Evolutionary conservation across 371 early-diverging fungal species (phyloP), one percentile per base, ranked within the genome.

Genomic region (Fennellomyces sp.): DNA sequence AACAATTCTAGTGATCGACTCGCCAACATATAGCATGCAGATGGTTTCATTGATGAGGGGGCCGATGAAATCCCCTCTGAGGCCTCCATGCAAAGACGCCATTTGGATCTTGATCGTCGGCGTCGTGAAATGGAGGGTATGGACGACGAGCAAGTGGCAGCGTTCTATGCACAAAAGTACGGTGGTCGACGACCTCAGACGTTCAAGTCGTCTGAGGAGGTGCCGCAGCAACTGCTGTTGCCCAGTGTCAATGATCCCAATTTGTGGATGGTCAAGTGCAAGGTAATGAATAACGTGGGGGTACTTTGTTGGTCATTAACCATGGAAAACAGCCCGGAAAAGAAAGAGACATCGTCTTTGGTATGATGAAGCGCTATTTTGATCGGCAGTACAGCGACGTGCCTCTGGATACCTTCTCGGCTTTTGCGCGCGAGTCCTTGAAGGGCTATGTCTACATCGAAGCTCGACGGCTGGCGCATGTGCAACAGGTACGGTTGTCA

Each of bases 371-470:
- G 39, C 88, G 91, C 54, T 88, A 79, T 64, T 82, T 92, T 56
- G 89, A 91, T 52, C 74, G 86, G 35, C 81, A 82, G 53, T 83
- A 83, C 49, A 69, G 82, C 5, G 80, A 80, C 31, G 71, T 81
- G 31, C 88, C 90, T 15, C 57, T 89, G 28, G 83, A 88, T 25
- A 89, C 97, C 41, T 78, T 84, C 15, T 94, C 96, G 17, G 94
- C 86, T 15, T 93, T 97, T 66, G 83, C 87, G 25, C 85, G 98
- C 52, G 98, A 98, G 58, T 87, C 92, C 0, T 75, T 97, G 23
- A 87, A 91, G 56, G 99, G 99, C 2, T 98, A 95, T 75, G 80
- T 99, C 12, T 99, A 99, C 65, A 82, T 99, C 52, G 99, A 99
- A 75, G 94, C 99, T 5, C 76, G 82, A 50, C 83, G 88, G 61